These are phyloP conservation scores for Gonapodya prolifera DNA, from an alignment of 192 early-diverging fungal species.

Conservation along the genomic window DNA sequence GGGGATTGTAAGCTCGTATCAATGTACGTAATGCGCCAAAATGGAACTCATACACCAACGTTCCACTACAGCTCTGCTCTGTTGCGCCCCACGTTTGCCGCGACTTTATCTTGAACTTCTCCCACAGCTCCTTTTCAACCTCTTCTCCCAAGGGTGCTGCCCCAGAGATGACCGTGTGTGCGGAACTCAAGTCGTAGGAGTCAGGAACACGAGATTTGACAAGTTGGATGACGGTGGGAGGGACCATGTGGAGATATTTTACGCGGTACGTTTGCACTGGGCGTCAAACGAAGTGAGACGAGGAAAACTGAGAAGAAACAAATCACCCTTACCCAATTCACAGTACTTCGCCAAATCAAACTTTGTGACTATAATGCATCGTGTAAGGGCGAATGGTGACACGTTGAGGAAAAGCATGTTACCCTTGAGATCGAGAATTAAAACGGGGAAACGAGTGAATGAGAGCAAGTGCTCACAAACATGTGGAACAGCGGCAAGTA, in stretches of 20 bases:
- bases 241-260: slow-evolving; percentile 26
- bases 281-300: slow-evolving; percentile 39
- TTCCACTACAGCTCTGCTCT: slow-evolving; percentile 35
- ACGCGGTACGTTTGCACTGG: slow-evolving; percentile 56
- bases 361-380: slow-evolving; percentile 53
- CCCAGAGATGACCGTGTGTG: slow-evolving; percentile 51
- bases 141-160: slow-evolving; percentile 70
- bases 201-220: slow-evolving; percentile 59
- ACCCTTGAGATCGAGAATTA: background rate
- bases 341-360: slow-evolving; percentile 27
- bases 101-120: slow-evolving; percentile 17
- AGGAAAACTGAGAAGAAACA: slow-evolving; percentile 27
- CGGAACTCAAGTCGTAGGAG: slow-evolving; percentile 58
- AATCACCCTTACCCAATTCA: background rate
- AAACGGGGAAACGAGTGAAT: too few relatives aligned
- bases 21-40: background rate
- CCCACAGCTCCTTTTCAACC: slow-evolving; percentile 34
- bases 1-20: background rate
- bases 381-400: background rate
- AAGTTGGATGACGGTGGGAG: slow-evolving; percentile 59
- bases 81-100: slow-evolving; percentile 64
- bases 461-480: too few relatives aligned
- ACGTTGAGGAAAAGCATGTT: background rate
- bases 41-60: background rate
- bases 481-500: background rate